phyloP scores from a whole-genome alignment of 805 yeast species.

The Candida corydali region DNA sequence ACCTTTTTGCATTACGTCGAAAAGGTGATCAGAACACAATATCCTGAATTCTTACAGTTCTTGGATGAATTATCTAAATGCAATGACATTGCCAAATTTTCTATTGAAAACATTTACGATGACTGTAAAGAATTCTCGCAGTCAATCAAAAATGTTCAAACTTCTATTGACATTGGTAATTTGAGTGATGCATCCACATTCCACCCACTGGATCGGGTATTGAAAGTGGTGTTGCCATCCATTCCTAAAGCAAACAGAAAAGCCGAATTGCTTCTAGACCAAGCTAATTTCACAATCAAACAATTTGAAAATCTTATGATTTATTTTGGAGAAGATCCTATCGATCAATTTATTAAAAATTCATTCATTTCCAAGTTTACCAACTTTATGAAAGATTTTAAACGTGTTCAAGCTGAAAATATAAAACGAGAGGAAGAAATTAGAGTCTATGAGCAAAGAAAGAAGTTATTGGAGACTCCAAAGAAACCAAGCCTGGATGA shows the following conservation, averaged over 20 bases:
- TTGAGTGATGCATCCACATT: slow-evolving; percentile 58
- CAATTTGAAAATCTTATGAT: slow-evolving; percentile 58
- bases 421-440: slow-evolving; percentile 65
- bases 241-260: slow-evolving; percentile 53
- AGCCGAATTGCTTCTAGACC: slow-evolving; percentile 47
- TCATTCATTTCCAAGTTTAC: slow-evolving; percentile 61
- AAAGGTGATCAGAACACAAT: slow-evolving; percentile 57
- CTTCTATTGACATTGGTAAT: slow-evolving; percentile 57
- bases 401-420: slow-evolving; percentile 62
- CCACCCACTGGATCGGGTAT: slow-evolving; percentile 64
- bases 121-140: slow-evolving; percentile 56
- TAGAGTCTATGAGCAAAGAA: slow-evolving; percentile 69
- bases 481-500: slow-evolving; percentile 10
- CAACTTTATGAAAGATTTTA: slow-evolving; percentile 57
- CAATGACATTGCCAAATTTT: slow-evolving; percentile 51
- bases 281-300: slow-evolving; percentile 45
- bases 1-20: slow-evolving; percentile 76
- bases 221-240: slow-evolving; percentile 49
- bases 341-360: slow-evolving; percentile 49
- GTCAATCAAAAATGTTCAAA: slow-evolving; percentile 47
- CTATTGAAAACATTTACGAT: slow-evolving; percentile 56
- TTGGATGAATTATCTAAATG: slow-evolving; percentile 56
- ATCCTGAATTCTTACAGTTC: slow-evolving; percentile 60
- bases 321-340: slow-evolving; percentile 70
- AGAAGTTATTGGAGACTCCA: slow-evolving; percentile 53